Percentiles rank a stretch among this genome's conserved stretches.
These are phyloP conservation scores for Auxenochlorella protothecoides DNA, from an alignment of 139 green algal genomes.

Conservation along the genomic window DNA sequence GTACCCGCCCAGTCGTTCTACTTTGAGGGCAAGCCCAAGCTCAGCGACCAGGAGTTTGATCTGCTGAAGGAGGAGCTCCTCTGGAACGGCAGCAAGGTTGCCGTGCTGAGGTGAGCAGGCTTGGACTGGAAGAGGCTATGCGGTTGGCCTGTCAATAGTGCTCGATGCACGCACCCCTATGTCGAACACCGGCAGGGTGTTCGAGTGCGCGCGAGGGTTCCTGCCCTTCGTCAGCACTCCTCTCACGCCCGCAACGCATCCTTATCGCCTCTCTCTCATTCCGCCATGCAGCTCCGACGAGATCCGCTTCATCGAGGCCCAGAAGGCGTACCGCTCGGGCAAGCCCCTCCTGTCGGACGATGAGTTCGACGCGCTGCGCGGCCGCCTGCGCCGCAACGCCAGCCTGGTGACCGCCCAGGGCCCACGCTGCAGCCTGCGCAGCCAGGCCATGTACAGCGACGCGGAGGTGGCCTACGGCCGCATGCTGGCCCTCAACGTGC, in stretches of 20 bases:
- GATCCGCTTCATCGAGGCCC: conserved; percentile 77
- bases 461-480: conserved; percentile 62
- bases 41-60: conserved; percentile 77
- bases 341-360: conserved; percentile 70
- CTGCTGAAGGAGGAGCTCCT: conserved; percentile 81
- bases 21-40: conserved; percentile 55
- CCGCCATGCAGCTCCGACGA: conserved; percentile 40
- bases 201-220: no score
- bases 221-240: no score
- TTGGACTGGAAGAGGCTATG: no score
- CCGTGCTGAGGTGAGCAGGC: conserved; percentile 19
- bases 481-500: conserved; percentile 78
- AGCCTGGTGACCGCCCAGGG: conserved; percentile 36
- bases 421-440: conserved; percentile 65
- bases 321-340: conserved; percentile 46
- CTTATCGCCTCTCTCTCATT: neutral
- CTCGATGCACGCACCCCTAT: no score
- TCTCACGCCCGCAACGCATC: no score
- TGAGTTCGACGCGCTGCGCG: conserved; percentile 65
- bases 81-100: conserved; percentile 72
- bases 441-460: conserved; percentile 66
- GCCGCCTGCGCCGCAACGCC: neutral
- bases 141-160: no score
- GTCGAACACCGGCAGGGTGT: no score
- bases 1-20: conserved; percentile 44